phyloP scores from a whole-genome alignment of 2,329 filamentous ascomycete genomes.

The Didymosphaeria variabile region DNA sequence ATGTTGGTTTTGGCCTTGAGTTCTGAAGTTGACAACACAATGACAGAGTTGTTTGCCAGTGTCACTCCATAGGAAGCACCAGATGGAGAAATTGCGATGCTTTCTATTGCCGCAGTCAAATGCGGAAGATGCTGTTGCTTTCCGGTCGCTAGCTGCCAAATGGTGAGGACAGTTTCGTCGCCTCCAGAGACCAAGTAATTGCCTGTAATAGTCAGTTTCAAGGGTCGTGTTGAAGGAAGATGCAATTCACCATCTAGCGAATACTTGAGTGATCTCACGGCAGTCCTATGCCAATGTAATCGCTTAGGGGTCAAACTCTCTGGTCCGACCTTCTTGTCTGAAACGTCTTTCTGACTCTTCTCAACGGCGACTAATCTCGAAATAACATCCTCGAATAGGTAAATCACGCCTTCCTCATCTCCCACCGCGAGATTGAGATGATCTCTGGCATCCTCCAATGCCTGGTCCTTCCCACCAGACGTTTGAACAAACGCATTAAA shows the following conservation, averaged over 20 bases:
- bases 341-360: slow-evolving; percentile 46
- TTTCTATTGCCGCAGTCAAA: slow-evolving; percentile 84
- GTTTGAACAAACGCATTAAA: slow-evolving; percentile 53
- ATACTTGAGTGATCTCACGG: slow-evolving; percentile 88
- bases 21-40: slow-evolving; percentile 90
- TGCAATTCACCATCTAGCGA: slow-evolving; percentile 78
- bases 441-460: slow-evolving; percentile 42
- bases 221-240: neutral
- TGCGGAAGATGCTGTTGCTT: slow-evolving; percentile 88
- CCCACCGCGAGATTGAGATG: slow-evolving; percentile 81
- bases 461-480: slow-evolving; percentile 54
- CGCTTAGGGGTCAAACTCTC: slow-evolving; percentile 65
- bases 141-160: slow-evolving; percentile 93
- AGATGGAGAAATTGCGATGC: slow-evolving; percentile 79
- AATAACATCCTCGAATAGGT: slow-evolving; percentile 81
- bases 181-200: slow-evolving; percentile 96
- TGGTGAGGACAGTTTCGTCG: slow-evolving; percentile 83
- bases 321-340: slow-evolving; percentile 37
- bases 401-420: slow-evolving; percentile 77
- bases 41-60: slow-evolving; percentile 89
- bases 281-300: slow-evolving; percentile 89
- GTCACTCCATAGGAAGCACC: slow-evolving; percentile 86
- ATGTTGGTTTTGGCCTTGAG: slow-evolving; percentile 85
- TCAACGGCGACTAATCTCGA: slow-evolving; percentile 60
- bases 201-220: slow-evolving; percentile 58